Base-by-base conservation (phyloP, 2,329 filamentous ascomycete genomes). In the Chaetomiaceae sp. region DNA sequence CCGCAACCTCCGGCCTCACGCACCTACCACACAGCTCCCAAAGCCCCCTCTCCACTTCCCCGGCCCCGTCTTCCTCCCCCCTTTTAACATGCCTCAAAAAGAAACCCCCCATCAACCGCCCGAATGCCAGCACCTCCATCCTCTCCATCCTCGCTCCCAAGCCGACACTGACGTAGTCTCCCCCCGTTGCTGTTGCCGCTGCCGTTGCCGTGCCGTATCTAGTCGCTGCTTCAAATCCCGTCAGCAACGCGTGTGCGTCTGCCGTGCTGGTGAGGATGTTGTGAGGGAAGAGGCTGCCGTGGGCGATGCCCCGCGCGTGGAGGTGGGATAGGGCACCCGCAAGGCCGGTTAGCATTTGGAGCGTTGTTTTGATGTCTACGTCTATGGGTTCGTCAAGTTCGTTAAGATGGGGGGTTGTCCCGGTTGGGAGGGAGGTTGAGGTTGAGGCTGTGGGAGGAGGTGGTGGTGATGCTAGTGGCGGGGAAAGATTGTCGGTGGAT, bases 211-310 rank as follows among this genome's bases (percentile, higher is more conserved):
- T 7, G 59, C 36, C 60, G 25, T 77, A 76, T 13, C 76, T 65
- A 1, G 74, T 76, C 1, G 74, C 74, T 1, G 74, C 75, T 10
- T 74, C 73, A 50, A 77, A 75, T 47, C 75, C 74, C 21, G 73
- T 73, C 3, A 78, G 65, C 11, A 78, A 59, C 4, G 75, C 73
- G 56, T 77, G 72, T 1, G 67, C 71, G 9, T 62, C 63, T 9
- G 65, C 63, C 45, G 66, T 43, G 42, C 58, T 67, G 21, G 70
- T 70, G 10, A 77, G 66, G 16, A 77, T 72, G 58, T 76, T 76
- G 59, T 76, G 73, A 10, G 74, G 73, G 46, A 75, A 75, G 32
- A 78, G 50, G 58, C 76, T 74, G 16, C 75, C 75, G 54, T 78
- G 75, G 6, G 68, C 62, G 16, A 77, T 72, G 5, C 71, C 71